phyloP scores from a whole-genome alignment of 768 basidiomycete species.

The Suillus occidentalis region DNA sequence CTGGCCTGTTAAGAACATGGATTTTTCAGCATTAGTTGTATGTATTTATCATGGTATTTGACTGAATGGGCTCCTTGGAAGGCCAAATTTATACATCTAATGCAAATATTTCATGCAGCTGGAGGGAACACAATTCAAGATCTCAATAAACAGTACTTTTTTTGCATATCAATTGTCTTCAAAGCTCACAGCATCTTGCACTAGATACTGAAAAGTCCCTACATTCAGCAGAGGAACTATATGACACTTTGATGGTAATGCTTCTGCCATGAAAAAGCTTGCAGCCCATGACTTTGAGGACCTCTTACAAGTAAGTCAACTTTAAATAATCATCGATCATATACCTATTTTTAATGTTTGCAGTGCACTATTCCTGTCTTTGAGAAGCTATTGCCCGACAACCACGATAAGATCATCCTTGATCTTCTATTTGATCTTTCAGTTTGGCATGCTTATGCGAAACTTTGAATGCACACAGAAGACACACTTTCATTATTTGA shows the following conservation, averaged over 20 bases:
- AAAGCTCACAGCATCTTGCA: slow-evolving; percentile 2
- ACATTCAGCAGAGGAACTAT: slow-evolving; percentile 14
- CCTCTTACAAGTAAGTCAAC: slow-evolving; percentile 6
- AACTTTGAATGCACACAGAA: slow-evolving; percentile 29
- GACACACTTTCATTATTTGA: slow-evolving; percentile 9
- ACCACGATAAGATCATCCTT: slow-evolving; percentile 15
- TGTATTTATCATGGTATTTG: too few relatives aligned
- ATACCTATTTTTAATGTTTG: not conserved
- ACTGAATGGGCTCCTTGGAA: slow-evolving; percentile 15
- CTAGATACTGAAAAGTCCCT: slow-evolving; percentile 15
- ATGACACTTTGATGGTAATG: slow-evolving; percentile 6
- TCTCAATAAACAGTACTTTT: slow-evolving; percentile 3
- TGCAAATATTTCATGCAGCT: not conserved
- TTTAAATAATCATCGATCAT: too few relatives aligned
- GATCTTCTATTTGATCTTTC: slow-evolving; percentile 19
- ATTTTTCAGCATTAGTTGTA: too few relatives aligned
- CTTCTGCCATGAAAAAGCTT: slow-evolving; percentile 11
- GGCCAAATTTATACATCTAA: slow-evolving; percentile 29
- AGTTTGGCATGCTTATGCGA: slow-evolving; percentile 33
- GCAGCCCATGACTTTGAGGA: slow-evolving; percentile 13
- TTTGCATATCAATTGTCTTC: not conserved
- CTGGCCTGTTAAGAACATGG: too few relatives aligned
- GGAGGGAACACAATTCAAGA: not conserved
- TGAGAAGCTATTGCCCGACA: slow-evolving; percentile 34
- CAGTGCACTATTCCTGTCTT: slow-evolving; percentile 38